phyloP scores from a whole-genome alignment of 768 basidiomycete genomes.

The Suillus clintonianus region DNA sequence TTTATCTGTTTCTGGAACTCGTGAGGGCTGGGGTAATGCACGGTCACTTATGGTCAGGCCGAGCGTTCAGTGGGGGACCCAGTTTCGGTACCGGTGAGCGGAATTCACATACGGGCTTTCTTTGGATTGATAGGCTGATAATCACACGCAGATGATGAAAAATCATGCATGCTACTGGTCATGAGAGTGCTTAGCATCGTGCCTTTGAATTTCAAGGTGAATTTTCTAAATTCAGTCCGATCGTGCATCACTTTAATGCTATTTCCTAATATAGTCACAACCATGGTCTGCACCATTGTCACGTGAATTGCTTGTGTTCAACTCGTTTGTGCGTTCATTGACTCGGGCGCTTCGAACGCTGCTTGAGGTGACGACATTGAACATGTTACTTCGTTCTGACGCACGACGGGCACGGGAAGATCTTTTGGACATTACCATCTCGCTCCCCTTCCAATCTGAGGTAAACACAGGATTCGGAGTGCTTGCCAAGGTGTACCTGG shows the following conservation, averaged over 20 bases:
- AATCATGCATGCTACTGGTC: slow-evolving; percentile 91
- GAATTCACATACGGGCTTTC: slow-evolving; percentile 31
- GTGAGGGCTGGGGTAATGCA: slow-evolving; percentile 97
- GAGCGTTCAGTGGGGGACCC: slow-evolving; percentile 91
- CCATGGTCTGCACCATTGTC: slow-evolving; percentile 97
- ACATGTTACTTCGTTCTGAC: slow-evolving; percentile 90
- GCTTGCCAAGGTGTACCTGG: slow-evolving; percentile 94
- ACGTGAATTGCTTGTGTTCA: slow-evolving; percentile 95
- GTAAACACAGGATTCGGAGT: slow-evolving; percentile 99
- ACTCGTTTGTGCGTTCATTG: slow-evolving; percentile 92
- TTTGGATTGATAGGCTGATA: slow-evolving; percentile 23
- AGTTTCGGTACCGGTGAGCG: slow-evolving; percentile 85
- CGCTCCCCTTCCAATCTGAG: slow-evolving; percentile 92
- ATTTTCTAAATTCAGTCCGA: slow-evolving; percentile 21
- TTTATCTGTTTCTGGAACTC: slow-evolving; percentile 94
- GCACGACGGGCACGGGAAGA: slow-evolving; percentile 88
- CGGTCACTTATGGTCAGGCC: slow-evolving; percentile 85
- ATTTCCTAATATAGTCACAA: slow-evolving; percentile 56
- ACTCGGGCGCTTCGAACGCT: slow-evolving; percentile 89
- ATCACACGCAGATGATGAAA: slow-evolving; percentile 75
- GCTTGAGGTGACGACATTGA: slow-evolving; percentile 87
- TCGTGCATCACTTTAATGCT: neutral
- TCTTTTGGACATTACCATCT: slow-evolving; percentile 87
- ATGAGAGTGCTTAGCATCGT: slow-evolving; percentile 97
- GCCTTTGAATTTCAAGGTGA: slow-evolving; percentile 90